Evolutionary conservation across 2,329 filamentous ascomycete species (phyloP), one percentile per base, ranked within the genome.

Genomic region (Didymella glomerata): DNA sequence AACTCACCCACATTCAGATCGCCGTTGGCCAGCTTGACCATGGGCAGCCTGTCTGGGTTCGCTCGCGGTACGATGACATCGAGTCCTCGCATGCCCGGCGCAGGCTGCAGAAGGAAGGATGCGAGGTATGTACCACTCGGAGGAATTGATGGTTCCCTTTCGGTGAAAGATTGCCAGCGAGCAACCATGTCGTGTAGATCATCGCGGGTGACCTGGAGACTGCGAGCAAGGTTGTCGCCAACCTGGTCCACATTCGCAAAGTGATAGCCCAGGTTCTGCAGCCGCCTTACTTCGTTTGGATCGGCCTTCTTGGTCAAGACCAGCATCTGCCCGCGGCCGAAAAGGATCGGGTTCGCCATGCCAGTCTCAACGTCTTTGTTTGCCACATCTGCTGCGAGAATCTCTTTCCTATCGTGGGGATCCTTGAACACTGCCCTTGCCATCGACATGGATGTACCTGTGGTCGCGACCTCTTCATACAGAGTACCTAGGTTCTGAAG

Each of bases 241-340:
- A 96, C 88, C 61, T 92, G 73, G 5, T 72, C 73, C 22, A 73
- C 64, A 30, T 60, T 70, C 13, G 90, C 90, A 68, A 96, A 96
- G n/a, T 90, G 86, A 74, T 88, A 96, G 1, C 93, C 92, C 11
- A 85, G 80, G 1, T 90, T 86, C 62, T 89, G 85, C 14, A 96
- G 82, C 27, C 84, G 83, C 50, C 86, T 83, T 0, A 85, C 82
- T 34, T 93, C 90, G 0, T 83, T 79, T 32, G 81, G 80, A 32
- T 83, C 81, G 1, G 90, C 82, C 42, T 84, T 84, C 11, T 88
- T 89, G 6, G 93, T 89, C 10, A 96, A 83, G 68, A 96, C 93
- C 74, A 97, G 86, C 45, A 96, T 83, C 53, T 93, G 91, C 0
- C 93, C 92, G 59, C 87, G 88, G 4, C 90, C 90, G 36, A 87